A percentile compares a stretch with the other conserved stretches of the same genome.
These are phyloP conservation scores for Cokeromyces recurvatus DNA, from an alignment of 371 early-diverging fungal genomes.

Conservation along the genomic window DNA sequence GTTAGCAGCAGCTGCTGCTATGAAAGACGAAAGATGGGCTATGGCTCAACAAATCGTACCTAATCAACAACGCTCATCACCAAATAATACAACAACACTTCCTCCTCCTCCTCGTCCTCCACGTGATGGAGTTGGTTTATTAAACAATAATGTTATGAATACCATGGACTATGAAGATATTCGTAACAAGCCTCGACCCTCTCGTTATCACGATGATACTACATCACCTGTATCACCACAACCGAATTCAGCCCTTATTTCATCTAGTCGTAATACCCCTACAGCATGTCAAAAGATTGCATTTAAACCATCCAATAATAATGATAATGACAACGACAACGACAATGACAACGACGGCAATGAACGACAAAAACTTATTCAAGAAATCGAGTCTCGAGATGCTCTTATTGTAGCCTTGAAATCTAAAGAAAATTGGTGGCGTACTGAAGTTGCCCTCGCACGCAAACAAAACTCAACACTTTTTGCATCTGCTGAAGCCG, in stretches of 20 bases:
- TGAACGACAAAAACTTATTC: conserved; percentile 23
- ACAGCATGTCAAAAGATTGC: conserved; percentile 2
- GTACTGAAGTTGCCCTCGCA: conserved; percentile 46
- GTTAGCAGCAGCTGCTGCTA: not conserved
- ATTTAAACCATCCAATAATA: too few species aligned
- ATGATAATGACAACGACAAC: too few species aligned
- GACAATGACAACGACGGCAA: conserved; percentile 1
- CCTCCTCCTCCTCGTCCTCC: conserved; percentile 46
- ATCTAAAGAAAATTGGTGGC: conserved; percentile 53
- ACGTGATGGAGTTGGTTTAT: conserved; percentile 46
- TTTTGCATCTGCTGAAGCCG: conserved; percentile 24
- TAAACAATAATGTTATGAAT: conserved; percentile 19
- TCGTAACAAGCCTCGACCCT: conserved; percentile 16
- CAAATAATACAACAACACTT: not conserved
- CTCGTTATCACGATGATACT: not conserved
- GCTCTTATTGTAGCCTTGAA: conserved; percentile 39
- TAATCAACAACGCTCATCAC: conserved; percentile 4
- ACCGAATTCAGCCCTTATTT: not conserved
- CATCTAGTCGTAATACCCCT: not conserved
- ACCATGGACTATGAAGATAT: not conserved
- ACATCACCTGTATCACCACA: too few species aligned
- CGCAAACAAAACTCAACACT: conserved; percentile 21
- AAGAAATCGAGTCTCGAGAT: conserved; percentile 40
- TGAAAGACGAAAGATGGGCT: not conserved
- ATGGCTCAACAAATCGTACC: conserved; percentile 9